These are phyloP conservation scores for Parascedosporium putredinis DNA, from an alignment of 2,329 filamentous ascomycete species.

Conservation along the genomic window DNA sequence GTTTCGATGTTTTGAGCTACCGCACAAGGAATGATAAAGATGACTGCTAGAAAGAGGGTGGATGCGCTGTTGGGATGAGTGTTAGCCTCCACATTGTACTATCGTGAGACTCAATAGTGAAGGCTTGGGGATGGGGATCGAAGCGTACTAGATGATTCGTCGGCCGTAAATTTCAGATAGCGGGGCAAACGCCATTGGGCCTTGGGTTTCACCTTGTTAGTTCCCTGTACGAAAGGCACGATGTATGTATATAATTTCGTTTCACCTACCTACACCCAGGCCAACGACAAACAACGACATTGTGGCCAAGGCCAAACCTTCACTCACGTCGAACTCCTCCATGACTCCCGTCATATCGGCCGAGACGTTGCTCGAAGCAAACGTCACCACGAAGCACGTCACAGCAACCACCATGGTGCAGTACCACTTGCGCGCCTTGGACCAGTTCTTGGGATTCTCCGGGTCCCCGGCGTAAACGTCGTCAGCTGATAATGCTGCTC, in stretches of 20 bases:
- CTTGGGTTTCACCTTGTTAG: too few species aligned
- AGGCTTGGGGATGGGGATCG: not conserved
- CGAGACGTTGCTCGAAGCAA: slow-evolving; percentile 71
- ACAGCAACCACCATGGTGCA: slow-evolving; percentile 74
- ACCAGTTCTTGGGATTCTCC: slow-evolving; percentile 81
- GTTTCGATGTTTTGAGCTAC: slow-evolving; percentile 45
- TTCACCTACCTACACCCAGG: slow-evolving; percentile 55
- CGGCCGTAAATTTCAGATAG: slow-evolving; percentile 67
- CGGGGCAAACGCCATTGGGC: slow-evolving; percentile 71
- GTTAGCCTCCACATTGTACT: not conserved
- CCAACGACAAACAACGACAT: slow-evolving; percentile 55
- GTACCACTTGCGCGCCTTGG: slow-evolving; percentile 68
- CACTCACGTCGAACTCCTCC: slow-evolving; percentile 54
- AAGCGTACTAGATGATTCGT: slow-evolving; percentile 52
- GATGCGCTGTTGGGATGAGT: not conserved
- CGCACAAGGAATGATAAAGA: slow-evolving; percentile 49
- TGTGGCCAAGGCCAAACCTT: slow-evolving; percentile 22
- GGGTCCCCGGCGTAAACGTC: slow-evolving; percentile 60
- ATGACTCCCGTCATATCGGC: slow-evolving; percentile 58
- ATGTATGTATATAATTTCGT: too few species aligned
- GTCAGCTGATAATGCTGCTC: slow-evolving; percentile 57
- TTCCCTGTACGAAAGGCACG: too few species aligned
- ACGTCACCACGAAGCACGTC: slow-evolving; percentile 60
- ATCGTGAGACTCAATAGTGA: not conserved
- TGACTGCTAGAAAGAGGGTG: slow-evolving; percentile 43